Evolutionary conservation across 495 filamentous ascomycete species (phyloP).

Genomic region (Tuber brumale): DNA sequence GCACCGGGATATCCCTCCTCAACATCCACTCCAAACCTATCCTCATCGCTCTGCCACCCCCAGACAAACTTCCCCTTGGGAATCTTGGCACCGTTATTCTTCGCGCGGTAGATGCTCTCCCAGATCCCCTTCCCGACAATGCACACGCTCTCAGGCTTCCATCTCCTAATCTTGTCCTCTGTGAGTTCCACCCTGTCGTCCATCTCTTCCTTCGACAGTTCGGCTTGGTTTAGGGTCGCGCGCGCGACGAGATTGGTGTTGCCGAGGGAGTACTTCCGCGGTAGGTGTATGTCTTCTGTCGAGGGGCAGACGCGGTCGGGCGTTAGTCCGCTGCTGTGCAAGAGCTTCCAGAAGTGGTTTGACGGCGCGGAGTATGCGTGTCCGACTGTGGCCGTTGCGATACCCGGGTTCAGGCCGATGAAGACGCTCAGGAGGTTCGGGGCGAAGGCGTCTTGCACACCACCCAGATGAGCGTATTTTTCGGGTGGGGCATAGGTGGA

Average conservation of each 20-base stretch:
- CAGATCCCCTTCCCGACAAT: slow-evolving; percentile 93
- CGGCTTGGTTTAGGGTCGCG: slow-evolving; percentile 69
- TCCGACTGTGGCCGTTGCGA: slow-evolving; percentile 67
- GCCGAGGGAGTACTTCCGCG: slow-evolving; percentile 65
- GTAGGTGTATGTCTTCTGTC: slow-evolving; percentile 64
- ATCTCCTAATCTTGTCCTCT: slow-evolving; percentile 67
- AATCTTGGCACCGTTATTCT: slow-evolving; percentile 52
- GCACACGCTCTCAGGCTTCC: slow-evolving; percentile 70
- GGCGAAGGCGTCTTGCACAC: slow-evolving; percentile 67
- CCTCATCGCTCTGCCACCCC: slow-evolving; percentile 77
- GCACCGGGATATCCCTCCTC: slow-evolving; percentile 65
- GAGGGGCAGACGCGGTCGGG: slow-evolving; percentile 53
- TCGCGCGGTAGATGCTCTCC: slow-evolving; percentile 78
- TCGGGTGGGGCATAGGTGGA: slow-evolving; percentile 59
- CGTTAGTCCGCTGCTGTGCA: slow-evolving; percentile 69
- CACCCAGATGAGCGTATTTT: slow-evolving; percentile 61
- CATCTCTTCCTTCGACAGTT: slow-evolving; percentile 77
- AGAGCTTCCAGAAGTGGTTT: slow-evolving; percentile 89
- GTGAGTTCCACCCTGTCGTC: slow-evolving; percentile 66
- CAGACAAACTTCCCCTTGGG: slow-evolving; percentile 68
- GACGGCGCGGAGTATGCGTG: slow-evolving; percentile 89
- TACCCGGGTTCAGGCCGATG: slow-evolving; percentile 85
- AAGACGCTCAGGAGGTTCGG: slow-evolving; percentile 74
- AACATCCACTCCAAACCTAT: slow-evolving; percentile 62
- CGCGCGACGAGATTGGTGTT: slow-evolving; percentile 89